These are phyloP conservation scores for Alopecurus myosuroides DNA, from an alignment of 176 grass and related monocot species.

Conservation along the genomic window DNA sequence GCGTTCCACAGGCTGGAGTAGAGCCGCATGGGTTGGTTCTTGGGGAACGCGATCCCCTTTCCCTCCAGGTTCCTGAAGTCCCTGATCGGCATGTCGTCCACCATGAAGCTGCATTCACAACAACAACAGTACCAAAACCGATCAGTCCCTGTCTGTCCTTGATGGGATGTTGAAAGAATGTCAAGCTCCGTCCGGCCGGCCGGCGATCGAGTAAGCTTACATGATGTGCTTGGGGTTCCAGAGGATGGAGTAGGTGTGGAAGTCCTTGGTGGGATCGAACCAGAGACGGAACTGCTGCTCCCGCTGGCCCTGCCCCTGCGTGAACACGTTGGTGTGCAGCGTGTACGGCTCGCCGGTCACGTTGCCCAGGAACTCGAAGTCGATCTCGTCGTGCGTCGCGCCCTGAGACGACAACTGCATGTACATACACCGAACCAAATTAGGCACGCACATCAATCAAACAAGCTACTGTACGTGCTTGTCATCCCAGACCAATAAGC, in stretches of 20 bases:
- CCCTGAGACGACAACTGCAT: slow-evolving; percentile 76
- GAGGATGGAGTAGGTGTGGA: slow-evolving; percentile 87
- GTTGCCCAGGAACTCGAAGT: slow-evolving; percentile 93
- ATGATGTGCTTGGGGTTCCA: slow-evolving; percentile 93
- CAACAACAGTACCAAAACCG: too few species aligned
- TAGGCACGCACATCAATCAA: not conserved
- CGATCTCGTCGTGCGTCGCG: slow-evolving; percentile 73
- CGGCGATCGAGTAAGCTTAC: slow-evolving; percentile 3
- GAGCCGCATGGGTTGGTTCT: slow-evolving; percentile 76
- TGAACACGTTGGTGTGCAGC: slow-evolving; percentile 89
- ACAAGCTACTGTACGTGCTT: too few species aligned
- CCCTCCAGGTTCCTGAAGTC: slow-evolving; percentile 76
- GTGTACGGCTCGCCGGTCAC: slow-evolving; percentile 72
- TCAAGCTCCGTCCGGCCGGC: not conserved
- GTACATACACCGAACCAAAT: not conserved
- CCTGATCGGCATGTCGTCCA: slow-evolving; percentile 70
- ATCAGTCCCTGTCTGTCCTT: not conserved
- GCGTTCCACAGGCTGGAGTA: slow-evolving; percentile 96
- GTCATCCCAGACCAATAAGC: not conserved
- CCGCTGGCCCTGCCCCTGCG: slow-evolving; percentile 63
- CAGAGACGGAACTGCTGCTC: slow-evolving; percentile 90
- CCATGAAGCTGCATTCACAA: slow-evolving; percentile 66
- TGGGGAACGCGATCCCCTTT: slow-evolving; percentile 71
- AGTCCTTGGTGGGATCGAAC: slow-evolving; percentile 83
- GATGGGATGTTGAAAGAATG: not conserved